A percentile compares a stretch with the other conserved stretches of the same genome.
phyloP scores from a whole-genome alignment of 352 stramenopile genomes.

The Phytophthora idaei region DNA sequence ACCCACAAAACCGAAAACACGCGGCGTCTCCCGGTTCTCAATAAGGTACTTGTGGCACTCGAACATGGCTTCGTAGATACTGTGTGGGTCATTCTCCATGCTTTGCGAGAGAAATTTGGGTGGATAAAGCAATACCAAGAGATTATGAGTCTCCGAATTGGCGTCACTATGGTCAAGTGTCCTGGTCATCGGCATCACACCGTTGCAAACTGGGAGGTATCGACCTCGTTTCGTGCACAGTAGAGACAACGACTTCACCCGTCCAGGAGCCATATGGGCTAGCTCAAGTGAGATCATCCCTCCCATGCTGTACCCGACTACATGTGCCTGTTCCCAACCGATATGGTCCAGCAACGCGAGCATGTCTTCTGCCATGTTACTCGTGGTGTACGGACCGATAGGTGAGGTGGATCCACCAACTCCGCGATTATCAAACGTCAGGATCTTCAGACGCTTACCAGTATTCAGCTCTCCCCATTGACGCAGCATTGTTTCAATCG shows the following conservation, averaged over 20 bases:
- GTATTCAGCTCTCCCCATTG: conserved; percentile 28
- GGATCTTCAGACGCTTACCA: conserved; percentile 30
- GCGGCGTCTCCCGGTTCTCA: conserved; percentile 29
- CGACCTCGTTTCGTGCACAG: conserved; percentile 45
- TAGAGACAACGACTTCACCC: conserved; percentile 48
- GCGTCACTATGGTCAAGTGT: conserved; percentile 33
- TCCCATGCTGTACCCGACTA: conserved; percentile 55
- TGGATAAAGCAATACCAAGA: conserved; percentile 40
- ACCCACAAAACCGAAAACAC: conserved; percentile 40
- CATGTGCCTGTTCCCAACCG: conserved; percentile 40
- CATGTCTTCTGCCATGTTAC: conserved; percentile 48
- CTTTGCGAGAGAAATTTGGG: conserved; percentile 36
- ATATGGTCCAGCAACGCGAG: conserved; percentile 51
- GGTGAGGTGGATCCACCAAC: conserved; percentile 46
- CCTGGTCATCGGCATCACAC: conserved; percentile 34
- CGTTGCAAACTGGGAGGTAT: conserved; percentile 40
- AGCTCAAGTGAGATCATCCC: conserved; percentile 61
- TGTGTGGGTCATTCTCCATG: conserved; percentile 33
- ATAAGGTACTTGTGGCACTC: conserved; percentile 45
- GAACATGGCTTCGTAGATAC: conserved; percentile 37
- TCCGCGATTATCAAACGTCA: conserved; percentile 55
- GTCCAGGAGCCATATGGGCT: conserved; percentile 31
- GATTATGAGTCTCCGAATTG: conserved; percentile 39
- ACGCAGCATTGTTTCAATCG: conserved; percentile 41
- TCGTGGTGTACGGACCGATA: conserved; percentile 44